Evolutionary conservation across 2,329 filamentous ascomycete species (phyloP), one percentile per base, ranked within the genome.

Genomic region (Xylogone sp.): DNA sequence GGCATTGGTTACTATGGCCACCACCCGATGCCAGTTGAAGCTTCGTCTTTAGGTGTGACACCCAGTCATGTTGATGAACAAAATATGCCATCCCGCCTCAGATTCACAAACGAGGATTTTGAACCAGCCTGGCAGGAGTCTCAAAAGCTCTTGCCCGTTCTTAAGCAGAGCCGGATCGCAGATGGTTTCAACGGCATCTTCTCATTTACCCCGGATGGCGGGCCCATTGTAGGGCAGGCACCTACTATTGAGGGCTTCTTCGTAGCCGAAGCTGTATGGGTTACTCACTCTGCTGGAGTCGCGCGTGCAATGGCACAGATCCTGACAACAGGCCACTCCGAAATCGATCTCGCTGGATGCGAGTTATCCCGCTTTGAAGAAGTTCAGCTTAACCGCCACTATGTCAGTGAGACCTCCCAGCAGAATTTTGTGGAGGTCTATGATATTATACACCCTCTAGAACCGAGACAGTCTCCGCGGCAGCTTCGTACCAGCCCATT

Each of bases 1-100:
- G 82, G 82, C 8, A 85, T 86, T 54, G 82, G 82, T 7, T 86
- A 78, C 60, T 86, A 86, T 58, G 81, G 81, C 9, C 82, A 86
- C 63, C 73, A 74, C 1, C 81, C 83, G 0, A 81, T 85, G 72
- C 82, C 82, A 0, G 71, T 85, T 10, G 72, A 74, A 1, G 82
- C 82, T 0, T 73, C 75, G 0, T 72, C 75, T 0, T 61, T 86
- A 4, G 80, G 79, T 1, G 57, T 69, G 3, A 84, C 82, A 0
- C 71, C 80, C 0, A 68, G 72, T 53, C 58, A 80, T 4, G 77
- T 84, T 1, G 71, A 76, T 50, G 79, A 84, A 50, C 70, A 79
- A 57, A 75, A 81, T 55, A 86, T 86, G 82, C 82, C 83, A 2
- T 86, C 83, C 0, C 77, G 82, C 0, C 71, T 84, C 0, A 67